Percentiles rank a stretch among this genome's conserved stretches.
These are phyloP conservation scores for Russula sp. DNA, from an alignment of 768 basidiomycete species.

Conservation along the genomic window DNA sequence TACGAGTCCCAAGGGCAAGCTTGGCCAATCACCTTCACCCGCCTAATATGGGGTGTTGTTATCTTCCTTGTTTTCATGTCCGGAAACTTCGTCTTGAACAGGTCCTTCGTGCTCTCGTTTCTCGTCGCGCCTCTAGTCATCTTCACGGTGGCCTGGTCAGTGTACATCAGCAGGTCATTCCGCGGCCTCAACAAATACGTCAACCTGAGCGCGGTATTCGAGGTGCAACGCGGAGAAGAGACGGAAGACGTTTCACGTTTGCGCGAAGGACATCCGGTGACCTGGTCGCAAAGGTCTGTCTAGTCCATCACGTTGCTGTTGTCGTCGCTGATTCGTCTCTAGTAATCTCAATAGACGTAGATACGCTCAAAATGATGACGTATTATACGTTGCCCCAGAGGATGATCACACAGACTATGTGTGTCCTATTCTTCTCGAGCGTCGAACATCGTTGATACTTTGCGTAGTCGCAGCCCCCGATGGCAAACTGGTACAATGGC, in stretches of 20 bases:
- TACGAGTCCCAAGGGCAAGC: constrained; percentile 97
- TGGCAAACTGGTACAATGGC: constrained; percentile 92
- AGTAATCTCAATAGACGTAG: constrained; percentile 83
- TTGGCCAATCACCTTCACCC: constrained; percentile 93
- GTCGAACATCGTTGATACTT: constrained; percentile 15
- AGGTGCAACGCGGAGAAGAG: constrained; percentile 87
- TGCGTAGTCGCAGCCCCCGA: constrained; percentile 86
- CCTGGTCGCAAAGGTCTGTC: constrained; percentile 79
- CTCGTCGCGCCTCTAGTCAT: constrained; percentile 73
- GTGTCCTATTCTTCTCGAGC: constrained; percentile 30
- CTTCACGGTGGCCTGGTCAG: constrained; percentile 77
- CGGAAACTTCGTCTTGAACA: constrained; percentile 79
- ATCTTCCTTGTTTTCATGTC: constrained; percentile 97
- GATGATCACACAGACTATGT: constrained; percentile 91
- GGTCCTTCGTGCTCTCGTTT: constrained; percentile 55
- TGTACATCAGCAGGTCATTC: constrained; percentile 67
- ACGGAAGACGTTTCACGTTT: constrained; percentile 73
- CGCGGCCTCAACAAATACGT: constrained; percentile 76
- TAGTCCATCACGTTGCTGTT: not conserved
- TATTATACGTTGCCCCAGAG: constrained; percentile 91
- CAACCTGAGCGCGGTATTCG: constrained; percentile 79
- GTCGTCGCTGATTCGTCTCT: constrained; percentile 9
- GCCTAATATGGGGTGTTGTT: constrained; percentile 87
- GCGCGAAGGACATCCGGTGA: constrained; percentile 81
- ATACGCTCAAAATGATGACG: constrained; percentile 93